phyloP scores from a whole-genome alignment of 2,329 filamentous ascomycete genomes.

The Proliferodiscus dingleyae region DNA sequence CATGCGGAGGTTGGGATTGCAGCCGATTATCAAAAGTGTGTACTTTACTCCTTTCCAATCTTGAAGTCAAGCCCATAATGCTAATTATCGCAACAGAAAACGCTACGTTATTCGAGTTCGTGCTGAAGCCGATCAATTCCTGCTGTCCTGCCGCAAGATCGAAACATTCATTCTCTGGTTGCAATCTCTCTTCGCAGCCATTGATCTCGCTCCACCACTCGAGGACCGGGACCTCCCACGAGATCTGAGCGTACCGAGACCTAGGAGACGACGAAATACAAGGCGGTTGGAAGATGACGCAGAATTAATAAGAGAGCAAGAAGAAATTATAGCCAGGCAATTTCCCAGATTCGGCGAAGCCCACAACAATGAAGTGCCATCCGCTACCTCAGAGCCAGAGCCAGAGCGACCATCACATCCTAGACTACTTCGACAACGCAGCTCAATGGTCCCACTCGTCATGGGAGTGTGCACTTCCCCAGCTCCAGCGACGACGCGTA shows the following conservation, averaged over 20 bases:
- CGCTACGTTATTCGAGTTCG: constrained; percentile 67
- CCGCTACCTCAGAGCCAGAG: background rate
- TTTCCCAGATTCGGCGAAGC: constrained; percentile 16
- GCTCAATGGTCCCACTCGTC: background rate
- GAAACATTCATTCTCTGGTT: constrained; percentile 65
- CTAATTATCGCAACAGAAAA: constrained; percentile 18
- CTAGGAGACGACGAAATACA: constrained; percentile 6
- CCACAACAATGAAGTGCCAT: constrained; percentile 1
- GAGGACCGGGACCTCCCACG: constrained; percentile 64
- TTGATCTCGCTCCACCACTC: constrained; percentile 64
- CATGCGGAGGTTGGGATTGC: constrained; percentile 73
- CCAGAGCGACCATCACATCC: constrained; percentile 5
- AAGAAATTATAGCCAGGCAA: constrained; percentile 21
- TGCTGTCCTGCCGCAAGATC: constrained; percentile 61
- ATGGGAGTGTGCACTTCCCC: constrained; percentile 4
- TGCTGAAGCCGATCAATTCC: constrained; percentile 68
- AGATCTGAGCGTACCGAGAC: constrained; percentile 54
- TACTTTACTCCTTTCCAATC: background rate
- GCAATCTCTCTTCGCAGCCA: constrained; percentile 64
- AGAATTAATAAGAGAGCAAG: constrained; percentile 19
- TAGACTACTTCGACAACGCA: background rate
- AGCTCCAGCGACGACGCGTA: constrained; percentile 4
- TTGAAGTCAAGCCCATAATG: background rate
- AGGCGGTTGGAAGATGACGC: constrained; percentile 11
- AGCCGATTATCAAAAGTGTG: constrained; percentile 65